phyloP scores from a whole-genome alignment of 148 eudicot species.

The Persicaria maculosa region DNA sequence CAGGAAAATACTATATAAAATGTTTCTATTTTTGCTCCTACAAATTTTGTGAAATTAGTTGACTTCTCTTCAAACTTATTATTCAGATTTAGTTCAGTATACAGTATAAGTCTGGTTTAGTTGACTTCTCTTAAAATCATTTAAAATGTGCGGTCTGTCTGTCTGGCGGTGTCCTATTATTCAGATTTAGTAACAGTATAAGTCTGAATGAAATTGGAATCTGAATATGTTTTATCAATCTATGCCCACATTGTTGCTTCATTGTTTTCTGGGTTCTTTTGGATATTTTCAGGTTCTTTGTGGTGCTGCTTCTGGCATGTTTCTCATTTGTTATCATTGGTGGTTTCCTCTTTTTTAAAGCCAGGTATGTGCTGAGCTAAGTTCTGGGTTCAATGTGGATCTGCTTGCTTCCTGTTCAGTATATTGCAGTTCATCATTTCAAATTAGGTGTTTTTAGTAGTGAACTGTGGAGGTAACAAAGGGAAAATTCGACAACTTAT shows the following conservation, averaged over 20 bases:
- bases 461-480: not conserved
- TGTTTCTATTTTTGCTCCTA: no score
- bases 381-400: not conserved
- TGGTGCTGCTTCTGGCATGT: constrained; percentile 58
- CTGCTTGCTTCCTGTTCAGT: not conserved
- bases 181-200: not conserved
- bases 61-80: no score
- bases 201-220: not conserved
- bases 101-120: no score
- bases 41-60: no score
- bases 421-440: not conserved
- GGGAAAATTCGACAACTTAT: no score
- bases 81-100: no score
- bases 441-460: not conserved
- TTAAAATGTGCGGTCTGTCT: no score
- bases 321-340: constrained; percentile 65
- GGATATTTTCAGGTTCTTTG: constrained; percentile 40
- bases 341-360: constrained; percentile 66
- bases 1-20: no score
- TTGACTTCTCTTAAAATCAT: no score
- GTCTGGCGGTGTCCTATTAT: no score
- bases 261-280: not conserved
- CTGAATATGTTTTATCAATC: not conserved
- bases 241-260: not conserved
- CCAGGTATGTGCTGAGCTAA: constrained; percentile 42